Evolutionary conservation across 2,329 filamentous ascomycete species (phyloP).

Genomic region (Neocatenulostroma microsporum): DNA sequence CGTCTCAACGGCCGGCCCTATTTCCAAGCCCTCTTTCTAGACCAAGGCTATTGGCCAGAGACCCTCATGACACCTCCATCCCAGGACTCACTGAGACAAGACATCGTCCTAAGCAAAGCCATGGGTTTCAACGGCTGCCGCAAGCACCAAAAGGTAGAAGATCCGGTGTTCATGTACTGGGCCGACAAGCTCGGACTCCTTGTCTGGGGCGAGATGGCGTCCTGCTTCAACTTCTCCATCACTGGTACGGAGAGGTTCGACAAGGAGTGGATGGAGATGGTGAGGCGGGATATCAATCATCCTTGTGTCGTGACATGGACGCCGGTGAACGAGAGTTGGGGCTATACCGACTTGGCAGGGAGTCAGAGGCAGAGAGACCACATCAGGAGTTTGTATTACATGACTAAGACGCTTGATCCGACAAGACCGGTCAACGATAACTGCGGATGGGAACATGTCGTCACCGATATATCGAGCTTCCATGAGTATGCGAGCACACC

Average conservation of each 20-base stretch:
- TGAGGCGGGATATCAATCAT: conserved; percentile 58
- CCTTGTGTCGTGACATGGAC: conserved; percentile 60
- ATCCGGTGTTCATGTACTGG: conserved; percentile 54
- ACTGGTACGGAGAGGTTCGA: conserved; percentile 55
- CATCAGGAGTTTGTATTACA: conserved; percentile 54
- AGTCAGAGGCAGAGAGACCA: conserved; percentile 55
- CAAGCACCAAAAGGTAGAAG: conserved; percentile 59
- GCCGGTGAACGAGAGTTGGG: conserved; percentile 59
- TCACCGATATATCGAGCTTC: conserved; percentile 58
- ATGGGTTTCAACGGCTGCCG: conserved; percentile 60
- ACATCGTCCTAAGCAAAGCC: conserved; percentile 50
- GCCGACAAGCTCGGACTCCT: conserved; percentile 54
- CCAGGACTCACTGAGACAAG: conserved; percentile 37
- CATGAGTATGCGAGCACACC: conserved; percentile 58
- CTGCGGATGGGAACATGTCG: conserved; percentile 63
- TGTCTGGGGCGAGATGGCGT: conserved; percentile 59
- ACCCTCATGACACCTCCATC: conserved; percentile 54
- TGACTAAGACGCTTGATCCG: conserved; percentile 57
- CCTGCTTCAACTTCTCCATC: conserved; percentile 54
- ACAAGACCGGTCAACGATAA: conserved; percentile 62
- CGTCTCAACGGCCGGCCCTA: conserved; percentile 51
- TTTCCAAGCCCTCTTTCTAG: conserved; percentile 54
- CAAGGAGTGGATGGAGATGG: conserved; percentile 56
- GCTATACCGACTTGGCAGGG: conserved; percentile 51
- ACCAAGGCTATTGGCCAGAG: conserved; percentile 58